phyloP scores from a whole-genome alignment of 495 filamentous ascomycete genomes.

The Trichoderma virens region DNA sequence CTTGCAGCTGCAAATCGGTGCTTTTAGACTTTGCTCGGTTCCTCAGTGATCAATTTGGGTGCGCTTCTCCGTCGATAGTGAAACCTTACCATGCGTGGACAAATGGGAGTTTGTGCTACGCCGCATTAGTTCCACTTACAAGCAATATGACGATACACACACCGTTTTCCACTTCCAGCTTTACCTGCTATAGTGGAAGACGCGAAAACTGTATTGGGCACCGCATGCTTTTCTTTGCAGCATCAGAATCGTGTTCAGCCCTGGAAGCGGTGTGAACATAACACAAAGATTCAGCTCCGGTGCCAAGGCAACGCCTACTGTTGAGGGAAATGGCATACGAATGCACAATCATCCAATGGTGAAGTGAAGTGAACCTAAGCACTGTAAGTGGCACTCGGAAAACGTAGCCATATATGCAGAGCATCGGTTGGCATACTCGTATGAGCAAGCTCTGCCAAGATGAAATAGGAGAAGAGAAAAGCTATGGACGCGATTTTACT shows the following conservation, averaged over 20 bases:
- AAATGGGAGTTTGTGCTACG: background rate
- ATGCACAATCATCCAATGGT: background rate
- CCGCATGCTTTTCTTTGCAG: no score
- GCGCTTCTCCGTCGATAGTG: slow-evolving; percentile 5
- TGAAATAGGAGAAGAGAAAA: no score
- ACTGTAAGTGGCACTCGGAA: no score
- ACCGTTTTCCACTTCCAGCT: background rate
- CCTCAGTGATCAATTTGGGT: slow-evolving; percentile 9
- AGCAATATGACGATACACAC: background rate
- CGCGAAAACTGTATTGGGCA: background rate
- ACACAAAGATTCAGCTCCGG: background rate
- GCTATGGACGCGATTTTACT: no score
- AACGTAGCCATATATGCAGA: no score
- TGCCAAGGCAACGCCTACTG: background rate
- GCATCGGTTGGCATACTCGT: no score
- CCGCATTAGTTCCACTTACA: background rate
- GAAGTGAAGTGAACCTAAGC: no score
- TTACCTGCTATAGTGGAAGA: background rate
- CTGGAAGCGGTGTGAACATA: background rate
- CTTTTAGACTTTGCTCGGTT: background rate
- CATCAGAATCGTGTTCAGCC: background rate
- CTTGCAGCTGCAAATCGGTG: background rate
- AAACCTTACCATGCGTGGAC: background rate
- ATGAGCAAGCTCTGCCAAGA: no score
- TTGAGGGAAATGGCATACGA: background rate